A percentile compares a stretch with the other conserved stretches of the same genome.
Evolutionary conservation across 1,139 yeast genomes (phyloP).

Genomic region (Hemisphaericaspora xylanilytica): DNA sequence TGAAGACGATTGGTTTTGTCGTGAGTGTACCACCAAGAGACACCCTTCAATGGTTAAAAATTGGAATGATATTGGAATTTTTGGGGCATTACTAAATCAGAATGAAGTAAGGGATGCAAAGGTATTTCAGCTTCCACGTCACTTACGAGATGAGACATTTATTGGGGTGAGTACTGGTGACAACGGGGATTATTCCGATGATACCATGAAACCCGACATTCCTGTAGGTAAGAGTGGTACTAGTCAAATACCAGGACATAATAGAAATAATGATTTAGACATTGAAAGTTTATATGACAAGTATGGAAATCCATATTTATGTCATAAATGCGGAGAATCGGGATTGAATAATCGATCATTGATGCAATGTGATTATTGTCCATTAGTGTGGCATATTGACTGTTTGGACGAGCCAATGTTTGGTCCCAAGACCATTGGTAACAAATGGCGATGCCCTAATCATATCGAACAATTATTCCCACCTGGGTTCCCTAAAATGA

Average conservation of each 20-base stretch:
- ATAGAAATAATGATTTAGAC: conserved; percentile 51
- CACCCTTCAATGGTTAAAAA: conserved; percentile 27
- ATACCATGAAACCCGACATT: conserved; percentile 52
- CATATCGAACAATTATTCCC: conserved; percentile 65
- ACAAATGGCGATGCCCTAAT: conserved; percentile 92
- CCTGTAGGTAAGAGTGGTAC: conserved; percentile 34
- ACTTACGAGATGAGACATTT: conserved; percentile 65
- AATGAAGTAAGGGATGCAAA: conserved; percentile 62
- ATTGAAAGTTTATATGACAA: conserved; percentile 65
- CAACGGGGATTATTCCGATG: conserved; percentile 70
- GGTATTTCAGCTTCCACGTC: conserved; percentile 70
- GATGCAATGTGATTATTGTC: conserved; percentile 82
- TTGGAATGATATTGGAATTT: conserved; percentile 50
- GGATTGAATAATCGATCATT: conserved; percentile 56
- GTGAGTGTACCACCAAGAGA: conserved; percentile 54
- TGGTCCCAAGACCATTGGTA: conserved; percentile 72
- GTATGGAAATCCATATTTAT: conserved; percentile 61
- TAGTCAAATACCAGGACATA: conserved; percentile 39
- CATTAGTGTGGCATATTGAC: conserved; percentile 88
- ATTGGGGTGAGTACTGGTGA: conserved; percentile 67
- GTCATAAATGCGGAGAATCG: conserved; percentile 73
- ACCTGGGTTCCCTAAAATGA: conserved; percentile 23
- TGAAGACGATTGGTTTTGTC: conserved; percentile 88
- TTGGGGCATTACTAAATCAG: conserved; percentile 62
- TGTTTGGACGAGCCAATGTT: conserved; percentile 78